Percentiles rank a stretch among this genome's conserved stretches.
phyloP scores from a whole-genome alignment of 805 yeast genomes.

The Candida sphagnicola region DNA sequence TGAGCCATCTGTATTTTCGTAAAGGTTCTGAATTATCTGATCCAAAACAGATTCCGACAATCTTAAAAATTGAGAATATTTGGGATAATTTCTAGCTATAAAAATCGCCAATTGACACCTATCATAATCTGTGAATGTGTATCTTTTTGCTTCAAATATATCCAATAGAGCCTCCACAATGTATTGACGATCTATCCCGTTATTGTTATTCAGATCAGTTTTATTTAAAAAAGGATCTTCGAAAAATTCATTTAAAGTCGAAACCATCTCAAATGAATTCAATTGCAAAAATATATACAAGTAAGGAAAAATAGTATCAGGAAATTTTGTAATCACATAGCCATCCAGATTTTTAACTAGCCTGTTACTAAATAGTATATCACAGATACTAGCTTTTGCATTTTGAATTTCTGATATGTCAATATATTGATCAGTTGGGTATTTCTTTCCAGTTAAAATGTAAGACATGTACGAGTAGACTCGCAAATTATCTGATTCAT shows the following conservation, averaged over 20 bases:
- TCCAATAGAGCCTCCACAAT: slow-evolving; percentile 70
- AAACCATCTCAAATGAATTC: slow-evolving; percentile 57
- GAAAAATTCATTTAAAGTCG: slow-evolving; percentile 74
- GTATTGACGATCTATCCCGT: slow-evolving; percentile 64
- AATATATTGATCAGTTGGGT: slow-evolving; percentile 62
- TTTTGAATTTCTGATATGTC: slow-evolving; percentile 18
- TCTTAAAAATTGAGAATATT: slow-evolving; percentile 77
- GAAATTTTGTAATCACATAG: slow-evolving; percentile 17
- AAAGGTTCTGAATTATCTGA: slow-evolving; percentile 46
- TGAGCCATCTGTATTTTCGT: slow-evolving; percentile 30
- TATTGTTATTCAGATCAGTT: slow-evolving; percentile 41
- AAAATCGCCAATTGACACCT: slow-evolving; percentile 55
- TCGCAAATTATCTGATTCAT: slow-evolving; percentile 9
- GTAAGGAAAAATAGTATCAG: slow-evolving; percentile 66
- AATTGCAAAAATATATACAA: slow-evolving; percentile 51
- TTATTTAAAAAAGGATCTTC: slow-evolving; percentile 70
- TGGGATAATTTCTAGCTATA: slow-evolving; percentile 75
- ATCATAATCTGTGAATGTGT: slow-evolving; percentile 18
- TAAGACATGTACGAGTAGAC: slow-evolving; percentile 56
- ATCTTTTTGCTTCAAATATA: slow-evolving; percentile 37
- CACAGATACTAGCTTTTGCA: slow-evolving; percentile 52
- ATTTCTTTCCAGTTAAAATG: slow-evolving; percentile 71
- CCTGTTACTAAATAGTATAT: slow-evolving; percentile 57
- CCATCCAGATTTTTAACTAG: slow-evolving; percentile 30
- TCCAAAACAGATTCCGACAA: slow-evolving; percentile 58